Percentiles rank a stretch among this genome's conserved stretches.
These are phyloP conservation scores for Oryza brachyantha DNA, from an alignment of 176 grass and related monocot species.

Conservation along the genomic window DNA sequence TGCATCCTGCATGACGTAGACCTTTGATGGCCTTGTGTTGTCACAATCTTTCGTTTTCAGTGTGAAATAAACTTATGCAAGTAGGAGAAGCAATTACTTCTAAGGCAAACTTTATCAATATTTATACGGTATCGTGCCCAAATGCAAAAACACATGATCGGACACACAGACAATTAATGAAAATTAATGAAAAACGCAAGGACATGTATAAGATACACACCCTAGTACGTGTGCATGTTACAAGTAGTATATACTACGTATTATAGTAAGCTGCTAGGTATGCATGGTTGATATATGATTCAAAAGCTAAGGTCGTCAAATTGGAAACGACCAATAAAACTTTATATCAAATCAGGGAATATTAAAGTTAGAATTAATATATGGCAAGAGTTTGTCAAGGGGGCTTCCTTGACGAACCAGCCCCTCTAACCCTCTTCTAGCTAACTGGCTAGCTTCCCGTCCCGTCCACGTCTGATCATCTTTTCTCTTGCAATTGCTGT, in stretches of 20 bases:
- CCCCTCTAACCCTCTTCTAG: no score
- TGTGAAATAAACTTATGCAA: conserved; percentile 34
- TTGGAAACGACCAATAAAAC: conserved; percentile 26
- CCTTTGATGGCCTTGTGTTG: conserved; percentile 16
- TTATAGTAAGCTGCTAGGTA: background rate
- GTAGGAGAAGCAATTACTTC: conserved; percentile 53
- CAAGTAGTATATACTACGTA: background rate
- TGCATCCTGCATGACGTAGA: conserved; percentile 47
- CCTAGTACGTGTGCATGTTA: background rate
- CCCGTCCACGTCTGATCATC: conserved; percentile 34
- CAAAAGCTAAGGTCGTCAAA: background rate
- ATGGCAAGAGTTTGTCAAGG: background rate
- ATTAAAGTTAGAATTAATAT: background rate
- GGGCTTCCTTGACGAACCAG: conserved; percentile 14
- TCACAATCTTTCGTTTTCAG: conserved; percentile 34
- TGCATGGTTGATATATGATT: background rate
- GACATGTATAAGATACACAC: background rate
- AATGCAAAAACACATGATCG: conserved; percentile 19
- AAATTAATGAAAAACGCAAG: background rate
- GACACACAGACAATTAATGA: background rate
- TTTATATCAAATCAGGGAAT: background rate
- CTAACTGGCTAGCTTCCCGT: background rate
- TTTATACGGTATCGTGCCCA: conserved; percentile 22
- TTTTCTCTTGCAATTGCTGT: conserved; percentile 12
- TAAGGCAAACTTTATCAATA: conserved; percentile 32